Percentiles rank a stretch among this genome's conserved stretches.
Conservation (phyloP, 768 basidiomycete species). For the Tephrocybe sp. region DNA sequence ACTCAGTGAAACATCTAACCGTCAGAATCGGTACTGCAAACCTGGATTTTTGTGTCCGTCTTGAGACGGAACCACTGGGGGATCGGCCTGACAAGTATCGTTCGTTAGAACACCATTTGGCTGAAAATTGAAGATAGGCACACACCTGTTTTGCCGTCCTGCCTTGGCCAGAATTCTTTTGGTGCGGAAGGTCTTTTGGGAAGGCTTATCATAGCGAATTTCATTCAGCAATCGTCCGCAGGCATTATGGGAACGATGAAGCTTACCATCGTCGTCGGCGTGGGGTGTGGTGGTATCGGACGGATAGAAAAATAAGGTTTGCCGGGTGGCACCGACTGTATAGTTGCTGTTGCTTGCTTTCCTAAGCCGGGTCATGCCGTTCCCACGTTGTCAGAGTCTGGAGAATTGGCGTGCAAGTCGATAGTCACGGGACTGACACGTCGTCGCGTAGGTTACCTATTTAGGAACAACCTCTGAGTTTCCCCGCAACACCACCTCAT, state of each 20-base stretch:
- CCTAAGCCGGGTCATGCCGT: conserved; percentile 14
- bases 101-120: neutral
- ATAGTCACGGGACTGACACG: conserved; percentile 12
- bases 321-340: conserved; percentile 30
- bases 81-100: conserved; percentile 67
- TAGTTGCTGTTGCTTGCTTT: conserved; percentile 26
- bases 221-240: conserved; percentile 9
- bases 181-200: conserved; percentile 97
- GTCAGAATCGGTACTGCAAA: conserved; percentile 32
- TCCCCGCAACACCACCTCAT: neutral
- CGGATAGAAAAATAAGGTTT: conserved; percentile 33
- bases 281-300: conserved; percentile 31
- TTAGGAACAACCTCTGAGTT: neutral
- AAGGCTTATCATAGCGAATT: conserved; percentile 63
- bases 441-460: conserved; percentile 3
- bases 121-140: neutral
- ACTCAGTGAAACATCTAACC: neutral
- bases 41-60: conserved; percentile 93
- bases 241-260: conserved; percentile 2
- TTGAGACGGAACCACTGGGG: conserved; percentile 99
- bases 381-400: neutral
- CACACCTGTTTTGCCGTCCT: conserved; percentile 90
- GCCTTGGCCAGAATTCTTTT: conserved; percentile 98
- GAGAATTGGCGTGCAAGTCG: neutral
- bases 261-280: conserved; percentile 53